Conservation (phyloP, 495 filamentous ascomycete genomes). For the Penicillium chermesinum region DNA sequence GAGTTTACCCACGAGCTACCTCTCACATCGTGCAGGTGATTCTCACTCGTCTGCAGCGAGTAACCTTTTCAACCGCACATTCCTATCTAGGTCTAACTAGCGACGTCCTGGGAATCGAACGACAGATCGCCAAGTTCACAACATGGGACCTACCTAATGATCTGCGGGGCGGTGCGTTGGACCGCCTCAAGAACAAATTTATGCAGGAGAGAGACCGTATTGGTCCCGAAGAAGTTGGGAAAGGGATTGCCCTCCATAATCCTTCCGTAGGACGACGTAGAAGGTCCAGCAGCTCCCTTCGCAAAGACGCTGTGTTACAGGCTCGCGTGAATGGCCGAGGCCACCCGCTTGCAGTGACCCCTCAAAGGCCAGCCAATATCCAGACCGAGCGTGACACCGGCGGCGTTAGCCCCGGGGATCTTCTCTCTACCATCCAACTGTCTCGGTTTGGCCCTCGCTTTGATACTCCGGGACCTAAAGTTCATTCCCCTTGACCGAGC, state of each 20-base stretch:
- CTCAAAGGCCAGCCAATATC: slow-evolving; percentile 9
- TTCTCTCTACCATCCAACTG: slow-evolving; percentile 73
- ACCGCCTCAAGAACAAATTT: slow-evolving; percentile 91
- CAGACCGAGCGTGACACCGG: slow-evolving; percentile 22
- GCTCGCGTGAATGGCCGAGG: slow-evolving; percentile 42
- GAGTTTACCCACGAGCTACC: slow-evolving; percentile 91
- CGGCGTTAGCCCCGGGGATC: slow-evolving; percentile 66
- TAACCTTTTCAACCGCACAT: slow-evolving; percentile 90
- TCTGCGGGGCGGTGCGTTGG: slow-evolving; percentile 75
- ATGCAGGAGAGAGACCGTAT: slow-evolving; percentile 77
- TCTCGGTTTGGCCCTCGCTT: slow-evolving; percentile 51
- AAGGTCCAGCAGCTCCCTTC: slow-evolving; percentile 66
- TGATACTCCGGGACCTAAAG: slow-evolving; percentile 27
- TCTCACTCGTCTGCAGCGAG: slow-evolving; percentile 84
- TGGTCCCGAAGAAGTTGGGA: slow-evolving; percentile 75
- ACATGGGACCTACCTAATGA: slow-evolving; percentile 89
- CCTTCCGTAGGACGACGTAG: slow-evolving; percentile 59
- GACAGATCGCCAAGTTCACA: slow-evolving; percentile 87
- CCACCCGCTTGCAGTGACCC: slow-evolving; percentile 17
- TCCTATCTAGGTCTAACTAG: slow-evolving; percentile 86
- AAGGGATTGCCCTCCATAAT: slow-evolving; percentile 96
- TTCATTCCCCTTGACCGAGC: slow-evolving; percentile 56
- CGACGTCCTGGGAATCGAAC: slow-evolving; percentile 87
- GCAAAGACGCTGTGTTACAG: slow-evolving; percentile 79
- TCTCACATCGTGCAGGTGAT: slow-evolving; percentile 98